Evolutionary conservation across 2,329 filamentous ascomycete species (phyloP).

Genomic region (Periconia sp.): DNA sequence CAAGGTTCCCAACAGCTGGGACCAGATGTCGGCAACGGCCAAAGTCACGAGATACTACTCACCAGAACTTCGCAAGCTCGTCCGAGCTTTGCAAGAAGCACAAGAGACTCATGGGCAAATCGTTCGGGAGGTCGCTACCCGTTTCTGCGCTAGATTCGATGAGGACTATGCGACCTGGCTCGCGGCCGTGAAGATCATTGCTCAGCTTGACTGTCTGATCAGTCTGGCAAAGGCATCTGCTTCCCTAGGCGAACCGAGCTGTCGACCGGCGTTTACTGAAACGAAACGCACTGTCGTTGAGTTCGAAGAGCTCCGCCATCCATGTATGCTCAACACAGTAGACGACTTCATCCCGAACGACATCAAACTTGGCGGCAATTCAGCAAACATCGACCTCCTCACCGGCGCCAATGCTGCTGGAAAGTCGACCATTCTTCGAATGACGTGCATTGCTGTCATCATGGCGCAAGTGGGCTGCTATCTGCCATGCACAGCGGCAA

Average conservation of each 20-base stretch:
- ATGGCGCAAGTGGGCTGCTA: constrained; percentile 97
- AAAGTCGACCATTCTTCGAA: constrained; percentile 93
- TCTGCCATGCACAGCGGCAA: constrained; percentile 81
- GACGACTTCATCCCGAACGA: constrained; percentile 97
- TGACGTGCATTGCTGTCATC: constrained; percentile 97
- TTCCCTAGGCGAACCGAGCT: constrained; percentile 83
- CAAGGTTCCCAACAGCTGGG: constrained; percentile 88
- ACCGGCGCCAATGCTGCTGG: constrained; percentile 97
- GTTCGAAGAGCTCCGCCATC: constrained; percentile 90
- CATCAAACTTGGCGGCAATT: constrained; percentile 80
- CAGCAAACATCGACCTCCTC: constrained; percentile 84
- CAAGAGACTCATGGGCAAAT: constrained; percentile 94
- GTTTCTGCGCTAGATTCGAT: constrained; percentile 89
- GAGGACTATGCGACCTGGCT: constrained; percentile 86
- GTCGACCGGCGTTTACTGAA: constrained; percentile 86
- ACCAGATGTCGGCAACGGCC: constrained; percentile 94
- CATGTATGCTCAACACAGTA: constrained; percentile 88
- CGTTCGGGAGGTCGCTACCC: constrained; percentile 80
- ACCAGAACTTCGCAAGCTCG: constrained; percentile 77
- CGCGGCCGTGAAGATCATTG: constrained; percentile 84
- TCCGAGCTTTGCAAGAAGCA: constrained; percentile 88
- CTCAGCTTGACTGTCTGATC: constrained; percentile 93
- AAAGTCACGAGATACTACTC: constrained; percentile 95
- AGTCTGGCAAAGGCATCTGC: constrained; percentile 89
- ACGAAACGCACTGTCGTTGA: constrained; percentile 86